phyloP scores from a whole-genome alignment of 768 basidiomycete species.

The Fibroporia radiculosa region DNA sequence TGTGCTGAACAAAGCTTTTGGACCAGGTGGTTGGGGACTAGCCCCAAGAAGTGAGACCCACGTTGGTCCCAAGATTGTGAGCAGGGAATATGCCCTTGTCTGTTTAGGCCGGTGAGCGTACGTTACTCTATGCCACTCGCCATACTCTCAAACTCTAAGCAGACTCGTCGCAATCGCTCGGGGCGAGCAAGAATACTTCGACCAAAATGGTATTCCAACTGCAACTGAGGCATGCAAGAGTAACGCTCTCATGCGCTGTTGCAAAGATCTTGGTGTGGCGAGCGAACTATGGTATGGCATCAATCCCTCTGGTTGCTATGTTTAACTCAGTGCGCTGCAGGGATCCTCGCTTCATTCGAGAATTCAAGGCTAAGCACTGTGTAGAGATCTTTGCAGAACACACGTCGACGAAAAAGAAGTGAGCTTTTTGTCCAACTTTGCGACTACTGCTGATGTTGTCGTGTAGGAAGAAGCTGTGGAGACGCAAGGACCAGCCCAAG shows the following conservation, averaged over 20 bases:
- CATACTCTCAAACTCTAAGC: neutral
- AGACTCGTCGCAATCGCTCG: constrained; percentile 87
- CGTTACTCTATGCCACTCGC: neutral
- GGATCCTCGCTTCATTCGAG: constrained; percentile 94
- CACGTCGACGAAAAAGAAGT: constrained; percentile 85
- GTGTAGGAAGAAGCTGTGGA: constrained; percentile 85
- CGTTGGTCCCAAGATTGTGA: constrained; percentile 81
- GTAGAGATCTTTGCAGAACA: constrained; percentile 85
- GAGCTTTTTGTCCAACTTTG: constrained; percentile 23
- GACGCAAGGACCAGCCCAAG: constrained; percentile 78
- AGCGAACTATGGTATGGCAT: constrained; percentile 88
- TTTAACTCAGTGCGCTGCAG: constrained; percentile 28
- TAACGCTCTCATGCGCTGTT: constrained; percentile 95
- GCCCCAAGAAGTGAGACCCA: constrained; percentile 91
- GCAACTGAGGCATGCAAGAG: constrained; percentile 94
- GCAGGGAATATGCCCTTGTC: constrained; percentile 89
- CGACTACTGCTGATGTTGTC: too few relatives aligned
- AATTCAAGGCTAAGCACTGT: constrained; percentile 82
- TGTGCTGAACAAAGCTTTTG: constrained; percentile 87
- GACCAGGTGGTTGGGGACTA: constrained; percentile 95
- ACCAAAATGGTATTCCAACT: constrained; percentile 82
- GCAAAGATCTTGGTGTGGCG: constrained; percentile 93
- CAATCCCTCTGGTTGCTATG: too few relatives aligned
- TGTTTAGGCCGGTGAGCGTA: constrained; percentile 84
- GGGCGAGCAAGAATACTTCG: constrained; percentile 97